Conservation (phyloP, 306 rosid genomes). For the Morella rubra region DNA sequence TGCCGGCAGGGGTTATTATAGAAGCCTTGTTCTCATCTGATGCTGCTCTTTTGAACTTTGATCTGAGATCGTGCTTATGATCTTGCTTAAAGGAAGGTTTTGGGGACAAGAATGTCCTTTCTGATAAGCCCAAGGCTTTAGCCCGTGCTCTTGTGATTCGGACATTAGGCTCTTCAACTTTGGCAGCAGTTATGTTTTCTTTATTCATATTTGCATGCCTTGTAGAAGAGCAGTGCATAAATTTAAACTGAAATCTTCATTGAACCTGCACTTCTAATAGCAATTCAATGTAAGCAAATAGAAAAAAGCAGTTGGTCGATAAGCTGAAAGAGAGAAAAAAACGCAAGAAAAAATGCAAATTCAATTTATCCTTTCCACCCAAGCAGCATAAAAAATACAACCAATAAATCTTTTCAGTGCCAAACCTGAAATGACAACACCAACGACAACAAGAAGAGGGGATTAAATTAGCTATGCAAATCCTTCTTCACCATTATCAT, state of each 20-base stretch:
- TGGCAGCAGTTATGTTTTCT: conserved; percentile 45
- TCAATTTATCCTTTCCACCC: background rate
- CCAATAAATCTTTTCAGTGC: background rate
- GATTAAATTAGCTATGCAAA: background rate
- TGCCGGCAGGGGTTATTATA: conserved; percentile 33
- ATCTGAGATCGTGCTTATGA: conserved; percentile 34
- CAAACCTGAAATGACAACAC: background rate
- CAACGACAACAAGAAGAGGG: background rate
- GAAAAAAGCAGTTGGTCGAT: background rate
- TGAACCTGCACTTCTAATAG: conserved; percentile 43
- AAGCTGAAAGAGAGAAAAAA: background rate
- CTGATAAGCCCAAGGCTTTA: conserved; percentile 43
- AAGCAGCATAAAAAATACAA: background rate
- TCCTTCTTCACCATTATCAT: background rate
- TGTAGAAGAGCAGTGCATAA: conserved; percentile 39
- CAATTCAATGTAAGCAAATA: conserved; percentile 26
- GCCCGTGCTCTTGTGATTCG: conserved; percentile 86
- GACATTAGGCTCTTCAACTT: conserved; percentile 44
- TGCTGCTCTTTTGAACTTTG: conserved; percentile 48
- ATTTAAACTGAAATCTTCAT: conserved; percentile 38
- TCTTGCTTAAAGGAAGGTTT: conserved; percentile 46
- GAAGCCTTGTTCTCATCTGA: conserved; percentile 49
- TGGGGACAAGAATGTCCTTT: conserved; percentile 40
- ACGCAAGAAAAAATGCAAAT: background rate
- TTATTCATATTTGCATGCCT: conserved; percentile 64